Percentiles rank a stretch among this genome's conserved stretches.
Evolutionary conservation across 2,329 filamentous ascomycete species (phyloP).

Genomic region (Pyrenochaeta sp.): DNA sequence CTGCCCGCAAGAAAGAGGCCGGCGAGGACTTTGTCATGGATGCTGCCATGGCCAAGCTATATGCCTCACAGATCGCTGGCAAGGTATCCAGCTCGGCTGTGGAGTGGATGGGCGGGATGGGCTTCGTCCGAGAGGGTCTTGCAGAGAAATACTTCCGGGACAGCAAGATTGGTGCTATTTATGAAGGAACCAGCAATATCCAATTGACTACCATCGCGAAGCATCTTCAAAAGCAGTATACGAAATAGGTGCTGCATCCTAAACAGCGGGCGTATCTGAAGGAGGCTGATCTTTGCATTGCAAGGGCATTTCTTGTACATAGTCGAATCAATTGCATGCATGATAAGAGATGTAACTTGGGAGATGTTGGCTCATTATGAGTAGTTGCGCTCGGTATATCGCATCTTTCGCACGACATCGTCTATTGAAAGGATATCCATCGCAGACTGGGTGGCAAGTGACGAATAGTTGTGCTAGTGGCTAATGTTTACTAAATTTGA

Average conservation of each 20-base stretch:
- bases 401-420: too few species aligned
- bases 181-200: conserved; percentile 87
- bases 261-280: background rate
- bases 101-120: conserved; percentile 99
- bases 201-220: conserved; percentile 76
- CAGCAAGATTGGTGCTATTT: conserved; percentile 98
- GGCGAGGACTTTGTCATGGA: conserved; percentile 95
- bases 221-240: conserved; percentile 74
- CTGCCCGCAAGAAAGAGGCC: conserved; percentile 96
- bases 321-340: background rate
- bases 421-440: too few species aligned
- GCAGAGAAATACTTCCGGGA: conserved; percentile 98
- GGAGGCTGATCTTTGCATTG: background rate
- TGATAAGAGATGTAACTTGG: too few species aligned
- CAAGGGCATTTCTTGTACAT: background rate
- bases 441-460: too few species aligned
- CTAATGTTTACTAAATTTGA: too few species aligned
- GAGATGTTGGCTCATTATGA: too few species aligned
- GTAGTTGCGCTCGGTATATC: too few species aligned
- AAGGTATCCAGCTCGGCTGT: conserved; percentile 85
- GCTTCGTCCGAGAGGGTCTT: conserved; percentile 93
- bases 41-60: conserved; percentile 98
- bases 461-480: too few species aligned
- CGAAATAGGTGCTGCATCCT: conserved; percentile 52
- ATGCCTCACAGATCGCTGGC: conserved; percentile 89